phyloP scores from a whole-genome alignment of 2,329 filamentous ascomycete species.

The Talaromyces marneffei region DNA sequence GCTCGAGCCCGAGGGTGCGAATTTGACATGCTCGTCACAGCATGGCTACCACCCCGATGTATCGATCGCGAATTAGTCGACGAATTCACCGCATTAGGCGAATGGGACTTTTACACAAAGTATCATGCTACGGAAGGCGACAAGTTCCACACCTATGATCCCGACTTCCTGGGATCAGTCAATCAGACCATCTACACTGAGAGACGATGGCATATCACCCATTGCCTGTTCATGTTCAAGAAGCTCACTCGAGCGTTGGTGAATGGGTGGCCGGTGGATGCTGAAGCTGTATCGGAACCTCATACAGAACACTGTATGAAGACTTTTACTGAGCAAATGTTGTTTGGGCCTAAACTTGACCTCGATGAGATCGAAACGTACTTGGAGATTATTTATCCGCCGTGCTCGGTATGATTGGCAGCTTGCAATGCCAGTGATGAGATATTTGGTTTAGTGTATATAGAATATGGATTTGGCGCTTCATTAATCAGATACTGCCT shows the following conservation, averaged over 20 bases:
- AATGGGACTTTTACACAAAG: conserved; percentile 10
- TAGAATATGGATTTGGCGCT: not conserved
- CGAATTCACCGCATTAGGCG: conserved; percentile 15
- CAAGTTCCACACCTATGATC: not conserved
- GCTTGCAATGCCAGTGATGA: not conserved
- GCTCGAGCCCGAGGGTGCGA: conserved; percentile 19
- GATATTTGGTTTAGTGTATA: not conserved
- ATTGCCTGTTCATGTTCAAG: not conserved
- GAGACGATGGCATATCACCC: not conserved
- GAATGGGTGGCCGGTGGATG: not conserved
- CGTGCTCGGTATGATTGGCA: not conserved
- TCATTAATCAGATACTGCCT: too few relatives aligned
- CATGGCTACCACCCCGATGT: conserved; percentile 23
- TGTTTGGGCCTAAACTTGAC: not conserved
- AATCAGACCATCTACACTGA: not conserved
- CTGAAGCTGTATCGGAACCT: not conserved
- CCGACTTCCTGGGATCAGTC: not conserved
- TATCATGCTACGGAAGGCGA: not conserved
- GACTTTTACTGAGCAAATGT: not conserved
- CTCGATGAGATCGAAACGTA: not conserved
- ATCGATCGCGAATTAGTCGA: conserved; percentile 20
- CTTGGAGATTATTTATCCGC: not conserved
- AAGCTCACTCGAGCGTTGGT: not conserved
- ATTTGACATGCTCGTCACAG: conserved; percentile 24
- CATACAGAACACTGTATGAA: not conserved